These are phyloP conservation scores for Volvox africanus DNA, from an alignment of 139 green algal species.

Conservation along the genomic window DNA sequence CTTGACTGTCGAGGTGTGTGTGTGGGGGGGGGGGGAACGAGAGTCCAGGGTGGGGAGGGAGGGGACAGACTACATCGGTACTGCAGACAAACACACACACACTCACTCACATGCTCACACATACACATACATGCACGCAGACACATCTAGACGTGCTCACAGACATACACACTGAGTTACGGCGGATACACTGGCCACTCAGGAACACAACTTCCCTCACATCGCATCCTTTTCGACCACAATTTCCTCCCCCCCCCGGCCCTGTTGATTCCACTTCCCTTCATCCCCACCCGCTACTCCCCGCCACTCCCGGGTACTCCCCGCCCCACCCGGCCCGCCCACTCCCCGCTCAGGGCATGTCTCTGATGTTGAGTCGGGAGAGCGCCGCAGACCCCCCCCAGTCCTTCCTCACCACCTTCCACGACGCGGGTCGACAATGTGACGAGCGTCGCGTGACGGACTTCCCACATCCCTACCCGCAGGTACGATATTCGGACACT, in stretches of 20 bases:
- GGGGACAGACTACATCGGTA: too few relatives aligned
- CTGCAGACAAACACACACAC: too few relatives aligned
- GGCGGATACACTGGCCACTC: too few relatives aligned
- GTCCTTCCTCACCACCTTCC: conserved; percentile 71
- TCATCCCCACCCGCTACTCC: too few relatives aligned
- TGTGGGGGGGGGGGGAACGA: not conserved
- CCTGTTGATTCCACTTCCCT: too few relatives aligned
- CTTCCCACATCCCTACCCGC: conserved; percentile 97
- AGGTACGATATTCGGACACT: conserved; percentile 27
- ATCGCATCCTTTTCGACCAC: not conserved
- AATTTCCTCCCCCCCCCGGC: too few relatives aligned
- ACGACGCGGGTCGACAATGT: conserved; percentile 27
- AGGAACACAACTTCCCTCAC: not conserved
- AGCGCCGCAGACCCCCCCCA: conserved; percentile 71
- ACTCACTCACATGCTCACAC: not conserved
- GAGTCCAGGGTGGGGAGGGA: not conserved
- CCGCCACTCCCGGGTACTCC: too few relatives aligned
- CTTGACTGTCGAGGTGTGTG: conserved; percentile 1
- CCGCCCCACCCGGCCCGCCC: not conserved
- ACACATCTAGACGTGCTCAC: too few relatives aligned
- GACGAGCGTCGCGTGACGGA: conserved; percentile 81
- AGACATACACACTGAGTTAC: too few relatives aligned
- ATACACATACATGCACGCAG: too few relatives aligned
- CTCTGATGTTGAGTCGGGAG: conserved; percentile 76
- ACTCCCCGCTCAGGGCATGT: conserved; percentile 60